phyloP scores from a whole-genome alignment of 345 rosid species.

The Aurinia saxatilis region DNA sequence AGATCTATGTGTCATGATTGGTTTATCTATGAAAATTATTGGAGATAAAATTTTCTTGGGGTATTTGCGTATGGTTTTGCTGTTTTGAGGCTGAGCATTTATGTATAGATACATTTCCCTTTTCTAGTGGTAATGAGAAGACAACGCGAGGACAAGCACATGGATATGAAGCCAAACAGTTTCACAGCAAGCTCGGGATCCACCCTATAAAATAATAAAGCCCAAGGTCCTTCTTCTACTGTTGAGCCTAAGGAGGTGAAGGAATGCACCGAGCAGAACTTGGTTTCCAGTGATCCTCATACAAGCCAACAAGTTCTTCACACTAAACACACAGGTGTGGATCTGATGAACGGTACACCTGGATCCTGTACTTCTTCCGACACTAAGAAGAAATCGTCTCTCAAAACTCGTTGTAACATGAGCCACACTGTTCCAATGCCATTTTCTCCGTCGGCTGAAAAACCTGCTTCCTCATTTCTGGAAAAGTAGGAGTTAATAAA shows the following conservation, averaged over 20 bases:
- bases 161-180: slow-evolving; percentile 56
- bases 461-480: slow-evolving; percentile 27
- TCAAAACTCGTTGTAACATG: slow-evolving; percentile 30
- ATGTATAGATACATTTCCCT: neutral
- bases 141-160: slow-evolving; percentile 44
- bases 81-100: too few species aligned
- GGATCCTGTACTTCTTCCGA: slow-evolving; percentile 24
- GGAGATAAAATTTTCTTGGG: neutral
- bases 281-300: too few species aligned
- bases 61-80: neutral
- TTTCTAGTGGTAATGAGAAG: slow-evolving; percentile 55
- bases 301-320: too few species aligned
- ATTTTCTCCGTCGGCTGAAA: slow-evolving; percentile 48
- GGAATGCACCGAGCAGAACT: slow-evolving; percentile 31
- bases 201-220: slow-evolving; percentile 31
- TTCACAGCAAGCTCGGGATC: slow-evolving; percentile 12
- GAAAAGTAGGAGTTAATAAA: slow-evolving; percentile 23
- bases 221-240: slow-evolving; percentile 19
- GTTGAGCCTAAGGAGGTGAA: slow-evolving; percentile 35
- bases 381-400: slow-evolving; percentile 31
- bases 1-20: neutral
- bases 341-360: slow-evolving; percentile 30
- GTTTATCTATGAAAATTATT: neutral
- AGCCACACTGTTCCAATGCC: slow-evolving; percentile 41
- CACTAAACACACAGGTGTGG: too few species aligned